Evolutionary conservation across 2,329 filamentous ascomycete genomes (phyloP), one percentile per base, ranked within the genome.

Genomic region (Pseudogymnoascus pannorum): DNA sequence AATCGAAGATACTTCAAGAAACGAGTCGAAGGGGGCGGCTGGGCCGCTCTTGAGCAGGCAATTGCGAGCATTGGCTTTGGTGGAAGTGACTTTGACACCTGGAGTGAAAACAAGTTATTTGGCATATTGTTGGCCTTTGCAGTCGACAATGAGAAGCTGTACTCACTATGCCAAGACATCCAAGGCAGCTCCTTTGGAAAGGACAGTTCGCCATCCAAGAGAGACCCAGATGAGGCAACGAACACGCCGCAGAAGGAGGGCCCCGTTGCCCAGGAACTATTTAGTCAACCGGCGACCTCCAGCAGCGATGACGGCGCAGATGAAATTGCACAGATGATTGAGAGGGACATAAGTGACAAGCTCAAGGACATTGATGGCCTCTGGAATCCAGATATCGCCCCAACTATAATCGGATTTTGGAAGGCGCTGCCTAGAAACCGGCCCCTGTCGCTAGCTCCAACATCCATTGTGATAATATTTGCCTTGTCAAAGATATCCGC

Each of bases 1-100:
- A 99, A 97, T 75, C 84, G 87, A 69, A 85, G 89, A 67, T 97
- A 93, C 76, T 97, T 97, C 72, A 83, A 85, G 62, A 87, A 86
- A 66, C 81, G 85, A 66, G 85, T 95, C 29, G 83, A 89, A 62
- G 86, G 84, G 20, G 89, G 87, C 61, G 92, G 93, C 3, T 96
- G 91, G 87, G 81, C 86, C 65, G 83, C 86, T 6, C 73, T 97
- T 60, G 87, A 94, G 69, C 84, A 89, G 70, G 84, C 83, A 5
- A 81, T 92, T 75, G 83, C 82, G 64, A 85, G 84, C 72, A 85
- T 87, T 72, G 84, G 88, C 33, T 75, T 86, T 60, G 80, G 87
- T 60, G 82, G 82, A 65, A 81, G 81, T 61, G 86, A 89, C 65
- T 80, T 85, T 48, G 89, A 95, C 68, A 74, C 81, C 5, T 87